phyloP scores from a whole-genome alignment of 2,329 filamentous ascomycete species.

The Penicillium sp. region DNA sequence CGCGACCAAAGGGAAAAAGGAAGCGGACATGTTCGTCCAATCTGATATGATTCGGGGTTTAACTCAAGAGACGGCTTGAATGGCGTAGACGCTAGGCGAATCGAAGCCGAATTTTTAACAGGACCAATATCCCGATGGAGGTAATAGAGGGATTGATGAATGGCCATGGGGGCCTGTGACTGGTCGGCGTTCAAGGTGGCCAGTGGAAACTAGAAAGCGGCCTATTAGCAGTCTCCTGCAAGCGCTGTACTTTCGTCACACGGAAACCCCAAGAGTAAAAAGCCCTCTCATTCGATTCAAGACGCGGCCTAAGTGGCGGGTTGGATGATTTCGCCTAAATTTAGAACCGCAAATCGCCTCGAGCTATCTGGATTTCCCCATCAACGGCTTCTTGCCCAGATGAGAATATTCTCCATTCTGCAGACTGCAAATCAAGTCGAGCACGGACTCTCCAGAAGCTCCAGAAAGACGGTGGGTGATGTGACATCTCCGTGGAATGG shows the following conservation, averaged over 20 bases:
- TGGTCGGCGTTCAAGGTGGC: slow-evolving; percentile 11
- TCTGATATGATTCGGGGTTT: not conserved
- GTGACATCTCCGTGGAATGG: not conserved
- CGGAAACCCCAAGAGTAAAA: slow-evolving; percentile 5
- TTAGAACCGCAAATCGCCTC: slow-evolving; percentile 8
- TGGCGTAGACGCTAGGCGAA: not conserved
- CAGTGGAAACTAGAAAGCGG: slow-evolving; percentile 5
- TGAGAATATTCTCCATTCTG: slow-evolving; percentile 5
- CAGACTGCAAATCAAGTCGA: slow-evolving; percentile 3
- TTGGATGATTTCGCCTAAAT: slow-evolving; percentile 4
- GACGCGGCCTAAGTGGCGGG: not conserved
- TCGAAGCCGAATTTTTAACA: not conserved
- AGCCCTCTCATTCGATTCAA: not conserved
- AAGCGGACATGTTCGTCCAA: not conserved
- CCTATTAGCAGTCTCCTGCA: slow-evolving; percentile 31
- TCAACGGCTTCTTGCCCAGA: not conserved
- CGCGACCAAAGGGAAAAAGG: not conserved
- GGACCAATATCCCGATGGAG: not conserved
- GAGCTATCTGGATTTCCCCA: not conserved
- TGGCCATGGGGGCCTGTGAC: slow-evolving; percentile 4
- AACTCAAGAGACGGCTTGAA: not conserved
- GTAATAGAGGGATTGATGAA: slow-evolving; percentile 11
- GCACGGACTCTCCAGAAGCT: not conserved
- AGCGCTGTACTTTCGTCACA: slow-evolving; percentile 31
- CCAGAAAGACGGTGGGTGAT: slow-evolving; percentile 3